phyloP scores from a whole-genome alignment of 306 rosid species.

The Cucurbita moschata region DNA sequence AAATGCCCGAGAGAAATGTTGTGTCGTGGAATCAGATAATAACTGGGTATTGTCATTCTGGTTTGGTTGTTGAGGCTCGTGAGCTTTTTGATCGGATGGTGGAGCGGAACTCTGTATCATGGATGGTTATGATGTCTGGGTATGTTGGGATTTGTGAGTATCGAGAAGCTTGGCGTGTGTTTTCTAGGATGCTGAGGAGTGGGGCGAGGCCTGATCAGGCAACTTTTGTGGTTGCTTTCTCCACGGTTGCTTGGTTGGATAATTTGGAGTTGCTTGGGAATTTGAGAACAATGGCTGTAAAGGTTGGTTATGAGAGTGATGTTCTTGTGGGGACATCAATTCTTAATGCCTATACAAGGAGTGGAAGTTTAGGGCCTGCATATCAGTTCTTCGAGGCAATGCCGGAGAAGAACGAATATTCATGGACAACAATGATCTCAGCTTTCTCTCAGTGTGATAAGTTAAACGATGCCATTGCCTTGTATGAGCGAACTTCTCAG shows the following conservation, averaged over 20 bases:
- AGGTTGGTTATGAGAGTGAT: conserved; percentile 16
- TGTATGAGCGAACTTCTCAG: conserved; percentile 15
- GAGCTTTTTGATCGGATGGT: conserved; percentile 16
- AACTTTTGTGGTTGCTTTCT: conserved; percentile 15
- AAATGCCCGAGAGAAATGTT: conserved; percentile 17
- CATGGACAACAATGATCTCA: conserved; percentile 18
- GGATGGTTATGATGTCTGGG: conserved; percentile 24
- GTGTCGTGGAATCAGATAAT: conserved; percentile 17
- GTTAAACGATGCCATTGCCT: conserved; percentile 8
- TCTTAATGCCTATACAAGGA: conserved; percentile 15
- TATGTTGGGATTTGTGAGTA: conserved; percentile 7
- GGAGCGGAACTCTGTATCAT: conserved; percentile 11
- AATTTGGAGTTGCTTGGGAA: conserved; percentile 10
- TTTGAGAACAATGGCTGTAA: conserved; percentile 13
- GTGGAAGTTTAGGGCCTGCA: conserved; percentile 17
- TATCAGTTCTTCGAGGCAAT: conserved; percentile 11
- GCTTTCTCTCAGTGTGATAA: conserved; percentile 14
- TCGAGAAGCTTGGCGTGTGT: conserved; percentile 9
- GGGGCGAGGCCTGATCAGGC: conserved; percentile 14
- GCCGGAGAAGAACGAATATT: conserved; percentile 19
- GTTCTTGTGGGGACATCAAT: conserved; percentile 17
- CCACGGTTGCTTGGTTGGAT: conserved; percentile 10
- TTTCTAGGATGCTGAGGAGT: conserved; percentile 10
- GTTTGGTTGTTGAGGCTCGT: conserved; percentile 13
- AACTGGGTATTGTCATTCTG: conserved; percentile 11